Evolutionary conservation across 371 early-diverging fungal genomes (phyloP), one percentile per base, ranked within the genome.

Genomic region (Mortierella polycephala): DNA sequence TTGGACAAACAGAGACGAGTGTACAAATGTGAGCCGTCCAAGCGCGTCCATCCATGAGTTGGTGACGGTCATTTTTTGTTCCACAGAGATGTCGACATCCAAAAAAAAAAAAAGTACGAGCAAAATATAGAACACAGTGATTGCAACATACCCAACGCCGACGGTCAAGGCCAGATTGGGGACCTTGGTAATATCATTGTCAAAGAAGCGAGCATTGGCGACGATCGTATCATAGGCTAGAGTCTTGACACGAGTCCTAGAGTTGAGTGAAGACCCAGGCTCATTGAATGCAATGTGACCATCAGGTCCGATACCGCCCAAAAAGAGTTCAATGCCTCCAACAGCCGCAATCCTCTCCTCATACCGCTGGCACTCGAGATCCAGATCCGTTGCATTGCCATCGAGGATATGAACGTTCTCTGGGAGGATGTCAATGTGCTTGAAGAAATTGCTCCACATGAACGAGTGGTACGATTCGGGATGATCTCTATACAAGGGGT

Each of bases 211-310:
- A 41, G 96, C 91, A 71, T 95, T 95, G 53, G 96, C 95, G 64
- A 95, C 85, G 55, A 95, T 94, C 10, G 96, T 95, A 62, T 95
- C 96, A 80, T 95, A 95, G 7, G 96, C 96, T 42, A 95, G 82
- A 16, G 96, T 95, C 85, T 95, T 95, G 82, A 93, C 94, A 46
- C 96, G 87, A 6, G 96, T 95, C 20, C 93, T 88, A 2, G 94
- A 94, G 59, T 90, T 90, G 42, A 95, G 84, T 13, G 94, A 94
- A 18, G 94, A 94, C n/a, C 96, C 96, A 11, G 96, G 96, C 73
- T 95, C 96, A 70, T 95, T 95, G 71, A 95, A 95, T 12, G 96
- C 96, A 77, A 95, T 94, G 72, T 95, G 96, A 44, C 96, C 96
- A 77, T 95, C 96, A 4, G 96, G 95, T 8, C 96, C 96, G 61